Evolutionary conservation across 331 rosid species (phyloP).

Genomic region (Ulmus americana): DNA sequence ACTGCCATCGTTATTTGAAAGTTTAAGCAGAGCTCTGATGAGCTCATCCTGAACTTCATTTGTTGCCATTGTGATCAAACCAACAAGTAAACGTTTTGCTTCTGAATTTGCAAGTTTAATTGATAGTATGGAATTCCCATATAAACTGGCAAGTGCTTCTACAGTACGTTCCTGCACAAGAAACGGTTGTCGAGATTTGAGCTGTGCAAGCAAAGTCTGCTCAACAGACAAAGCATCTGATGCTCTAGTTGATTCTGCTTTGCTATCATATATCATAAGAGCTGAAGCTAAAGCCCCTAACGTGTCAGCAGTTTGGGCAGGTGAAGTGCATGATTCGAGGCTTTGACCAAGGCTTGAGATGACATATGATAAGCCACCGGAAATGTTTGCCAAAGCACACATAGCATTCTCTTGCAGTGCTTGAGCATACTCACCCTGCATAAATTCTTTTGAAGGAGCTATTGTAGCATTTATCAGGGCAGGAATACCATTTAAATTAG

Average conservation of each 20-base stretch:
- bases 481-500: slow-evolving; percentile 84
- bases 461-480: slow-evolving; percentile 91
- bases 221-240: slow-evolving; percentile 76
- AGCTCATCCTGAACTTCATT: slow-evolving; percentile 96
- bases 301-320: slow-evolving; percentile 87
- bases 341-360: slow-evolving; percentile 97
- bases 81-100: slow-evolving; percentile 90
- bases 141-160: slow-evolving; percentile 94
- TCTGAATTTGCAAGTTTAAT: slow-evolving; percentile 66
- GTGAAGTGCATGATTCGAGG: slow-evolving; percentile 84
- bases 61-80: slow-evolving; percentile 89
- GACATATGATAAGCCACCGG: slow-evolving; percentile 93
- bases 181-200: slow-evolving; percentile 63
- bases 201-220: slow-evolving; percentile 78
- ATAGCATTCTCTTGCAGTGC: slow-evolving; percentile 97
- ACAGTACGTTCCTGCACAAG: slow-evolving; percentile 93
- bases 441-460: slow-evolving; percentile 98
- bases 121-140: slow-evolving; percentile 72
- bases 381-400: slow-evolving; percentile 96
- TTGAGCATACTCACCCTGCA: slow-evolving; percentile 97
- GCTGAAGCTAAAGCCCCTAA: slow-evolving; percentile 97
- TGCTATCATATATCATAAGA: slow-evolving; percentile 87
- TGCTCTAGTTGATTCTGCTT: slow-evolving; percentile 75
- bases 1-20: slow-evolving; percentile 74
- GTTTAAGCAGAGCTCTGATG: slow-evolving; percentile 61